Evolutionary conservation across 148 eudicot genomes (phyloP).

Genomic region (Rhododendron mucronatum): DNA sequence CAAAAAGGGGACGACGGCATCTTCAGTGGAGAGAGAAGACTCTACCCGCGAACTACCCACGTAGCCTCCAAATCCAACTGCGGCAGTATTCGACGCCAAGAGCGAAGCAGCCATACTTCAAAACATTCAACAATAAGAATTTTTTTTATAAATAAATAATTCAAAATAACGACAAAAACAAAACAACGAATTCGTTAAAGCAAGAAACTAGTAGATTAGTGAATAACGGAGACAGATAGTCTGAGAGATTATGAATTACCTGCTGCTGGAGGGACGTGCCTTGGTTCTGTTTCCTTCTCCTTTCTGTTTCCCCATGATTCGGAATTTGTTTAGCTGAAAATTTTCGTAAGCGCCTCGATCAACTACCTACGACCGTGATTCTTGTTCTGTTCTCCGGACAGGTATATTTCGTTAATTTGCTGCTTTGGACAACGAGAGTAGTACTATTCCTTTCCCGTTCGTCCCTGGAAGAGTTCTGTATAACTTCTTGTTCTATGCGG

Average conservation of each 20-base stretch:
- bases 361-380: not conserved
- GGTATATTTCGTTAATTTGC: not conserved
- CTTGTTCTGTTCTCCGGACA: not conserved
- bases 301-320: slow-evolving; percentile 73
- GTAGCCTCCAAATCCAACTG: slow-evolving; percentile 90
- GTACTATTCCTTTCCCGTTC: not conserved
- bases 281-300: slow-evolving; percentile 85
- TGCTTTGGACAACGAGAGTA: not conserved
- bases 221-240: not conserved
- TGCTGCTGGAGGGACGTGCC: slow-evolving; percentile 94
- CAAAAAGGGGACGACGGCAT: slow-evolving; percentile 37
- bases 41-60: slow-evolving; percentile 76
- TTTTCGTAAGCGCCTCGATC: not conserved
- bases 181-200: not conserved
- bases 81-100: slow-evolving; percentile 54
- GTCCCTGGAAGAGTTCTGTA: not conserved
- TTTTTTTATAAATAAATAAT: too few species aligned
- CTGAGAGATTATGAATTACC: slow-evolving; percentile 27
- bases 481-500: not conserved
- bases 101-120: slow-evolving; percentile 81
- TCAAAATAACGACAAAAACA: not conserved
- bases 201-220: too few species aligned
- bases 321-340: not conserved
- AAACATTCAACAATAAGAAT: not conserved
- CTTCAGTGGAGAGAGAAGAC: slow-evolving; percentile 46